Conservation (phyloP, 2,329 filamentous ascomycete species). For the Fusarium duplospermum region DNA sequence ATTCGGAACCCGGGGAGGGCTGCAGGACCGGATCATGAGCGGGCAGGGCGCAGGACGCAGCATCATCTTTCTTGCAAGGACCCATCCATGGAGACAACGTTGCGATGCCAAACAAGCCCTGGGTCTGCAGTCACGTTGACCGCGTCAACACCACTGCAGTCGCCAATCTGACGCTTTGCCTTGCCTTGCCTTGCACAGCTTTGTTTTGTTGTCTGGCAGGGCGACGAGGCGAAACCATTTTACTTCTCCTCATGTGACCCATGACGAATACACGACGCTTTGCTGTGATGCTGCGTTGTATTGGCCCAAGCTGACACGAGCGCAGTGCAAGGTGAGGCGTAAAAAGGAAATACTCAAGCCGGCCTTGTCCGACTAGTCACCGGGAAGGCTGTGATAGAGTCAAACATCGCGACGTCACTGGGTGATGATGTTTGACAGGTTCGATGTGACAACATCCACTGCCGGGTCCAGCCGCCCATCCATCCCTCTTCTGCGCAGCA, state of each 20-base stretch:
- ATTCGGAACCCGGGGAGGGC: conserved; percentile 33
- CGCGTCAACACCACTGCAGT: conserved; percentile 3
- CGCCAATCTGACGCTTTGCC: conserved; percentile 10
- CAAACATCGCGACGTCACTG: conserved; percentile 34
- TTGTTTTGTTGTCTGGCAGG: conserved; percentile 21
- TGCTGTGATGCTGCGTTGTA: conserved; percentile 5
- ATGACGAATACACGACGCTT: conserved; percentile 23
- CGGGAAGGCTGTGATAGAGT: conserved; percentile 18
- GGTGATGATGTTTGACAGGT: conserved; percentile 22
- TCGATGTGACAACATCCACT: conserved; percentile 16
- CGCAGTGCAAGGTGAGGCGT: conserved; percentile 18
- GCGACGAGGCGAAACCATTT: conserved; percentile 18
- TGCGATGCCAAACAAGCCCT: conserved; percentile 15
- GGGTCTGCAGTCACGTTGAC: conserved; percentile 28
- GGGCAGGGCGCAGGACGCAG: conserved; percentile 17
- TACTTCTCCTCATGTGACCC: conserved; percentile 22
- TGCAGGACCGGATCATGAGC: conserved; percentile 25
- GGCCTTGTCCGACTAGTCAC: conserved; percentile 15
- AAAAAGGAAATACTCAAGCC: conserved; percentile 30
- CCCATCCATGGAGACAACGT: conserved; percentile 24
- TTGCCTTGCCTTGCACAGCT: conserved; percentile 3
- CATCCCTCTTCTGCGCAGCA: conserved; percentile 4
- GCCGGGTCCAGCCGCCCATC: conserved; percentile 29
- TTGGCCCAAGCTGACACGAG: not conserved
- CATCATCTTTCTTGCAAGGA: conserved; percentile 7